Evolutionary conservation across 106 monocot genomes (phyloP).

Genomic region (Narthecium ossifragum): DNA sequence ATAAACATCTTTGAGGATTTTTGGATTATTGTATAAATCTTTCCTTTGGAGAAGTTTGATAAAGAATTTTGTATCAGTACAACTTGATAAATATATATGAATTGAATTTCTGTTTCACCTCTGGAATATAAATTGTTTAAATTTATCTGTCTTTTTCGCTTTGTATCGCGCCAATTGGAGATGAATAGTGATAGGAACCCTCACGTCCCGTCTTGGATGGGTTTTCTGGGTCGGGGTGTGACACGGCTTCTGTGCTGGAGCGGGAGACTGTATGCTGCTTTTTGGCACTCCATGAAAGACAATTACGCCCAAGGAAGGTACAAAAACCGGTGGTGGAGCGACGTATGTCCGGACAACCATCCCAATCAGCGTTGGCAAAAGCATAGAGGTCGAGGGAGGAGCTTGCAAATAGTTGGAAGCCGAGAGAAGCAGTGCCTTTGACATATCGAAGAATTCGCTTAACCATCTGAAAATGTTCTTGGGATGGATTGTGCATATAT

Average conservation of each 20-base stretch:
- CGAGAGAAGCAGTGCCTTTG: neutral
- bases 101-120: too few relatives aligned
- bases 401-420: neutral
- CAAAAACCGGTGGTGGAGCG: conserved; percentile 1
- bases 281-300: neutral
- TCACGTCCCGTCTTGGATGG: too few relatives aligned
- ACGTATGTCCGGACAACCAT: neutral
- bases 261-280: neutral
- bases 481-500: neutral
- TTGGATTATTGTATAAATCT: too few relatives aligned
- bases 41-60: too few relatives aligned
- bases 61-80: too few relatives aligned
- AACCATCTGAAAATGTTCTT: neutral
- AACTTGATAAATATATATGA: too few relatives aligned
- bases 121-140: too few relatives aligned
- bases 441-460: neutral
- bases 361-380: neutral
- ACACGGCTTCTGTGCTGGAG: neutral
- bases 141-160: too few relatives aligned
- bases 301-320: neutral
- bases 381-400: neutral
- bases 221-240: too few relatives aligned
- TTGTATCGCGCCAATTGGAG: too few relatives aligned
- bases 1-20: too few relatives aligned
- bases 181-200: too few relatives aligned